Conservation (phyloP, 768 basidiomycete genomes). For the Candolleomyces aberdarensis region DNA sequence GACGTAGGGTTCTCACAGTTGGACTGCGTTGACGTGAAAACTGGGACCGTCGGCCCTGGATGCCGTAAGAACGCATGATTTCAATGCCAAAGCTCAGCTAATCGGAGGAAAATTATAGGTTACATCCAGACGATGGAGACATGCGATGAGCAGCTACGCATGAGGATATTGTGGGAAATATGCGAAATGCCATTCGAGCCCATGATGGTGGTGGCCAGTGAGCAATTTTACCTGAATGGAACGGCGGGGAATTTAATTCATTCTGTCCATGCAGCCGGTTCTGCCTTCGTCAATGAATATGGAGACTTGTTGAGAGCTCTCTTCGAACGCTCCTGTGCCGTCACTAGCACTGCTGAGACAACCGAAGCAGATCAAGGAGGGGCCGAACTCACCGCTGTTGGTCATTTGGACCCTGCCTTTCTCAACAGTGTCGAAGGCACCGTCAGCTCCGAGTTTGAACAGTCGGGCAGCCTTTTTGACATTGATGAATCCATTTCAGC, state of each 20-base stretch:
- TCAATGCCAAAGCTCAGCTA: too few relatives aligned
- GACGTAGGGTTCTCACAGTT: not conserved
- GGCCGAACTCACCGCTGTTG: slow-evolving; percentile 17
- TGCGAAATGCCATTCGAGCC: not conserved
- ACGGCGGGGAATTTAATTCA: too few relatives aligned
- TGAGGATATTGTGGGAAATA: not conserved
- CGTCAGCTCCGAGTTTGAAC: slow-evolving; percentile 16
- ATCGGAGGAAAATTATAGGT: not conserved
- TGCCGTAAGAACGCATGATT: not conserved
- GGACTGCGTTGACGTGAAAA: not conserved
- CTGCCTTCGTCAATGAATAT: not conserved
- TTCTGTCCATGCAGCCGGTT: not conserved
- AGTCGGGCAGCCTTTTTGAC: slow-evolving; percentile 20
- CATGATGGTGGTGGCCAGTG: not conserved
- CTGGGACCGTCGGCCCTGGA: not conserved
- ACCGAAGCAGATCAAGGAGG: slow-evolving; percentile 16
- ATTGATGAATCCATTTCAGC: slow-evolving; percentile 18
- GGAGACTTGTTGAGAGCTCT: not conserved
- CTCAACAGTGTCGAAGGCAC: slow-evolving; percentile 13
- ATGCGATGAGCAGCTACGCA: not conserved
- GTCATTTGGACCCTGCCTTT: slow-evolving; percentile 1
- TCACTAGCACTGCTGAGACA: slow-evolving; percentile 6
- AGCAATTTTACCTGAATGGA: not conserved
- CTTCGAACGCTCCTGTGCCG: not conserved
- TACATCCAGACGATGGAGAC: not conserved